These are phyloP conservation scores for Diutina sp. DNA, from an alignment of 1,139 yeast species.

Conservation along the genomic window DNA sequence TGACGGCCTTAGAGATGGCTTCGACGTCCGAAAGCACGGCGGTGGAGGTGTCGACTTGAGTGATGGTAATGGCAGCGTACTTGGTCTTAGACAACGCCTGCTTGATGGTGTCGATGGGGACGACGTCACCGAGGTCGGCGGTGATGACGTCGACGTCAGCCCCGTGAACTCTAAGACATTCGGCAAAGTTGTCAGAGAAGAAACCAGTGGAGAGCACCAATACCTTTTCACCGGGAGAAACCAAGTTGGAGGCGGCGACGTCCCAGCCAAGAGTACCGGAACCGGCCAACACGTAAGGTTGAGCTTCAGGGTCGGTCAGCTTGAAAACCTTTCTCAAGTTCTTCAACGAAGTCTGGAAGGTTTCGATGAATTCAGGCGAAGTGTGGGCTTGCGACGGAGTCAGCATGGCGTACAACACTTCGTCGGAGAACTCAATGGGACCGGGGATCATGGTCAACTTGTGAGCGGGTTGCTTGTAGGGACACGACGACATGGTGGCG, in stretches of 20 bases:
- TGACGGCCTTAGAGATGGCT: conserved; percentile 47
- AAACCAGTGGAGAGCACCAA: conserved; percentile 87
- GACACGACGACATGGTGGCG: background rate
- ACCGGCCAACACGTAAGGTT: conserved; percentile 75
- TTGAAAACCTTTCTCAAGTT: conserved; percentile 65
- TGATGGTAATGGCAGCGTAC: conserved; percentile 67
- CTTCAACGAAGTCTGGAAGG: conserved; percentile 57
- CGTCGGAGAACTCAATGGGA: conserved; percentile 80
- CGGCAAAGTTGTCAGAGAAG: conserved; percentile 80
- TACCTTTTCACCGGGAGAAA: conserved; percentile 55
- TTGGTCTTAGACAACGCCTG: conserved; percentile 33
- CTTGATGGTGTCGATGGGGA: conserved; percentile 46
- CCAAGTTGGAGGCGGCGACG: conserved; percentile 65
- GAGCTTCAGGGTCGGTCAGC: conserved; percentile 51
- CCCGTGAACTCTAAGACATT: conserved; percentile 61
- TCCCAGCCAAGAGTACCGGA: conserved; percentile 98
- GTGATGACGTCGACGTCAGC: conserved; percentile 54
- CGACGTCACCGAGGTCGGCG: conserved; percentile 64
- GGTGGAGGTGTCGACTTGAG: conserved; percentile 94
- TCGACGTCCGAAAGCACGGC: conserved; percentile 74
- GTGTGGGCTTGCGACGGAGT: conserved; percentile 86
- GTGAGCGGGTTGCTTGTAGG: conserved; percentile 31
- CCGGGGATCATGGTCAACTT: conserved; percentile 78
- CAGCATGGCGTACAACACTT: conserved; percentile 70
- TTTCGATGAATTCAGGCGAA: conserved; percentile 70